phyloP scores from a whole-genome alignment of 768 basidiomycete genomes.

The Lactarius vividus region DNA sequence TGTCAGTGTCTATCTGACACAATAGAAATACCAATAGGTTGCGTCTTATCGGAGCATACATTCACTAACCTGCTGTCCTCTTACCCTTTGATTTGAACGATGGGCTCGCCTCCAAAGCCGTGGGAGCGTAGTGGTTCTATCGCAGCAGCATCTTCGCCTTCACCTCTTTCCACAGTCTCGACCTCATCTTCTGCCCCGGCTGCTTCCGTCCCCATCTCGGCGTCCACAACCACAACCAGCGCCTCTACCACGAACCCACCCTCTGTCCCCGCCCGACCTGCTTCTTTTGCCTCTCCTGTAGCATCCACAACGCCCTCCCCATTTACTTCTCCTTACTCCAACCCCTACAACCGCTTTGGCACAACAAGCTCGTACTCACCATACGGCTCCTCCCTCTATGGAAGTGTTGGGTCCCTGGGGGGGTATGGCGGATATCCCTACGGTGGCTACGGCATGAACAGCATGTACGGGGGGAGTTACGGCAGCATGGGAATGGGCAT shows the following conservation, averaged over 20 bases:
- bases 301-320: conserved; percentile 35
- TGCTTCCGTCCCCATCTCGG: background rate
- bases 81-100: conserved; percentile 35
- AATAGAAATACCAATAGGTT: background rate
- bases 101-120: conserved; percentile 87
- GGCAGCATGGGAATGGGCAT: conserved; percentile 40
- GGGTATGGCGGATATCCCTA: conserved; percentile 39
- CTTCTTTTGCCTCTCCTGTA: conserved; percentile 40
- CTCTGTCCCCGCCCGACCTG: conserved; percentile 63
- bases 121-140: conserved; percentile 64
- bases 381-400: conserved; percentile 46
- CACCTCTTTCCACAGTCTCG: conserved; percentile 53
- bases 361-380: conserved; percentile 30
- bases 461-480: conserved; percentile 42
- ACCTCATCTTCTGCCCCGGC: conserved; percentile 46
- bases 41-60: background rate
- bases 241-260: conserved; percentile 24
- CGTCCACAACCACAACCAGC: conserved; percentile 1
- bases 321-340: conserved; percentile 34
- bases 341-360: conserved; percentile 46
- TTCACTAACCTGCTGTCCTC: background rate
- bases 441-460: conserved; percentile 34
- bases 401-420: conserved; percentile 42
- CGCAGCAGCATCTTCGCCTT: conserved; percentile 27
- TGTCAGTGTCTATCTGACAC: background rate